phyloP scores from a whole-genome alignment of 352 stramenopile genomes.

The Phytophthora constricta region DNA sequence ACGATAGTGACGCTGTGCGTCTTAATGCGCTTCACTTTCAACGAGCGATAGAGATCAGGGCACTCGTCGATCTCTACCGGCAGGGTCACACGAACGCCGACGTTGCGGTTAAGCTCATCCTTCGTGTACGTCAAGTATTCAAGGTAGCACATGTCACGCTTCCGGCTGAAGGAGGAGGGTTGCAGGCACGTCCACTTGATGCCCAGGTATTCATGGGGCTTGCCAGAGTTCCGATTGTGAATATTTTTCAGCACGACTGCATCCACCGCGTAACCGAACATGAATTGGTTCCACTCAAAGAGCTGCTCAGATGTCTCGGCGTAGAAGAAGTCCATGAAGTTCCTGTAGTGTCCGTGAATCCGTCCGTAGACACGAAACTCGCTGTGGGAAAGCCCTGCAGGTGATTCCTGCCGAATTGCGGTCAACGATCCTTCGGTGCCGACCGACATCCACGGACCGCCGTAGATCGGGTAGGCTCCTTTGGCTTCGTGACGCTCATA shows the following conservation, averaged over 20 bases:
- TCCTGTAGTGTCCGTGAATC: conserved; percentile 62
- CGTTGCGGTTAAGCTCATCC: conserved; percentile 58
- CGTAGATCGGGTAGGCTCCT: conserved; percentile 40
- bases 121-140: conserved; percentile 77
- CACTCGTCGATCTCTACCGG: conserved; percentile 71
- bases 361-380: conserved; percentile 65
- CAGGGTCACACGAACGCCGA: conserved; percentile 72
- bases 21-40: conserved; percentile 65
- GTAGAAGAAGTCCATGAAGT: conserved; percentile 77
- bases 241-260: conserved; percentile 80
- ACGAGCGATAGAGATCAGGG: conserved; percentile 44
- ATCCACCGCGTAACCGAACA: conserved; percentile 69
- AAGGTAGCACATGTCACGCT: conserved; percentile 75
- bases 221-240: conserved; percentile 46
- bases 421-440: conserved; percentile 41
- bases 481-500: conserved; percentile 46
- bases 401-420: conserved; percentile 39
- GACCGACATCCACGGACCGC: conserved; percentile 31
- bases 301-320: conserved; percentile 63
- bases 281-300: conserved; percentile 75
- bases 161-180: conserved; percentile 56
- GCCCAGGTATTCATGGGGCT: conserved; percentile 69
- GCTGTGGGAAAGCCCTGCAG: conserved; percentile 18
- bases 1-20: conserved; percentile 61
- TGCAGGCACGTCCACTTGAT: conserved; percentile 83